Conservation (phyloP, 2,329 filamentous ascomycete genomes). For the Trematosphaeria pertusa region DNA sequence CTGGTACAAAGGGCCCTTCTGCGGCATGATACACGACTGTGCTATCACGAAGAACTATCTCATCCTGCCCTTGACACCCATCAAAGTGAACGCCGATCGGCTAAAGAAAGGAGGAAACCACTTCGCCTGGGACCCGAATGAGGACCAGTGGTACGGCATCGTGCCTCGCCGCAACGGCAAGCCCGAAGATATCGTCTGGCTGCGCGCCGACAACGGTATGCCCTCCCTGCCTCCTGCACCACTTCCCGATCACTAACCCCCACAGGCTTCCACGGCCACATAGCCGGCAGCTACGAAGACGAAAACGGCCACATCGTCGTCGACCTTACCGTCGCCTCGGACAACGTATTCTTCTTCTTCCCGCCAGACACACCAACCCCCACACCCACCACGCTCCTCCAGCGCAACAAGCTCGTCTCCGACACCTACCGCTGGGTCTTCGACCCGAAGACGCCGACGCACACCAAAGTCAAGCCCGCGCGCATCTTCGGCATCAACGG, state of each 20-base stretch:
- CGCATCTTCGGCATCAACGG: conserved; percentile 48
- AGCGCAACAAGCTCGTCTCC: conserved; percentile 50
- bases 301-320: conserved; percentile 45
- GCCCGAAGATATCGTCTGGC: conserved; percentile 61
- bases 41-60: conserved; percentile 50
- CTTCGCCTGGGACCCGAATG: conserved; percentile 54
- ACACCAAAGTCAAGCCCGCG: conserved; percentile 36
- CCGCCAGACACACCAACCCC: conserved; percentile 44
- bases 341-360: conserved; percentile 54
- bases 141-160: conserved; percentile 64
- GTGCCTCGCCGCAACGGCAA: conserved; percentile 60
- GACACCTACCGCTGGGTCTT: conserved; percentile 51
- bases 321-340: conserved; percentile 49
- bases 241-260: neutral
- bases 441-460: conserved; percentile 41
- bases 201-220: conserved; percentile 59
- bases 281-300: conserved; percentile 53
- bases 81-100: conserved; percentile 45
- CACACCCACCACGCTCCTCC: conserved; percentile 43
- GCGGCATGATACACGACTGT: conserved; percentile 50
- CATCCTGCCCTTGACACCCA: conserved; percentile 47
- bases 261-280: conserved; percentile 51
- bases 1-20: conserved; percentile 51
- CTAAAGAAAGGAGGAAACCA: conserved; percentile 50
- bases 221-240: neutral